Conservation (phyloP, 306 rosid species). For the Trifolium pratense region DNA sequence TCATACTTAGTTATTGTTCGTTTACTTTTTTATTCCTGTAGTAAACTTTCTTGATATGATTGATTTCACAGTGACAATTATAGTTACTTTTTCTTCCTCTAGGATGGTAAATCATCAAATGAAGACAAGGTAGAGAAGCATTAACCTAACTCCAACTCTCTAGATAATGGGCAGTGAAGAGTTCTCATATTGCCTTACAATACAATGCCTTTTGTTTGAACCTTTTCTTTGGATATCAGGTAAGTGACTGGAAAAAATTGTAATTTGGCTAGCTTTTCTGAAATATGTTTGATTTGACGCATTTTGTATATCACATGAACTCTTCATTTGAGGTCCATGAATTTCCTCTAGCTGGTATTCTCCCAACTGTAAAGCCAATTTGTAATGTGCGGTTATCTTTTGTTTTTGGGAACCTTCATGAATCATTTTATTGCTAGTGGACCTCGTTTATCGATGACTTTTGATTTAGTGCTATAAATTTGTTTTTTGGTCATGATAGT, state of each 20-base stretch:
- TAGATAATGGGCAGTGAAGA: background rate
- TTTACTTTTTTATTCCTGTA: background rate
- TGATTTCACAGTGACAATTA: background rate
- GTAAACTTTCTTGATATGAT: background rate
- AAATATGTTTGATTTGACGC: too few species aligned
- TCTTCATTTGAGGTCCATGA: background rate
- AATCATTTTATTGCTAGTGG: background rate
- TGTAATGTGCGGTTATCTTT: background rate
- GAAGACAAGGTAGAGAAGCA: background rate
- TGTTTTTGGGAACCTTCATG: background rate
- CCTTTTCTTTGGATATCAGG: too few species aligned
- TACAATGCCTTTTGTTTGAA: too few species aligned
- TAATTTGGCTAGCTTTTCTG: background rate
- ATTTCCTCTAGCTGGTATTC: background rate
- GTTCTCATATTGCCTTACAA: too few species aligned
- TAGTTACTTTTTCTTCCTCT: background rate
- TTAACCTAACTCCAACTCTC: background rate
- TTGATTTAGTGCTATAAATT: too few species aligned
- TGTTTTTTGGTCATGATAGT: too few species aligned
- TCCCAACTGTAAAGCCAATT: background rate
- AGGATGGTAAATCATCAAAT: background rate
- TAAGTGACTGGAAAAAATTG: slow-evolving; percentile 1
- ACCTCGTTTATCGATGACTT: background rate
- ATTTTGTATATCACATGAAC: background rate
- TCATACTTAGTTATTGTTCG: background rate